A percentile compares a stretch with the other conserved stretches of the same genome.
Conservation (phyloP, 2,329 filamentous ascomycete species). For the Arthrobotrys musiformis region DNA sequence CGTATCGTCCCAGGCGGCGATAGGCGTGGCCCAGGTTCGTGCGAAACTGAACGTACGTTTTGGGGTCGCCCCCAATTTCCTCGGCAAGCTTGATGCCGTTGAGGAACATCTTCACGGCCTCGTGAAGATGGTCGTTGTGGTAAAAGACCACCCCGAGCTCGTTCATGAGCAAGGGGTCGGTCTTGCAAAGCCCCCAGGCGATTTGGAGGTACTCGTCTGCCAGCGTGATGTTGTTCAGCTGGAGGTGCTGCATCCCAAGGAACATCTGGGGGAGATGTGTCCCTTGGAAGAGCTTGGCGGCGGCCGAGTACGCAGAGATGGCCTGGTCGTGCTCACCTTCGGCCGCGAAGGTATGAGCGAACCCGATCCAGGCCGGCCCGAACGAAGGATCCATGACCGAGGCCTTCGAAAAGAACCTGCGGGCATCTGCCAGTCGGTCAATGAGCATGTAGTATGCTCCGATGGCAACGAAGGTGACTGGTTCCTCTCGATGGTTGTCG, state of each 20-base stretch:
- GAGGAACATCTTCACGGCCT: constrained; percentile 80
- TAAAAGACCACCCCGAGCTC: constrained; percentile 97
- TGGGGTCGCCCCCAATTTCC: constrained; percentile 82
- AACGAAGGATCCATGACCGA: constrained; percentile 98
- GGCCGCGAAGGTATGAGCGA: constrained; percentile 96
- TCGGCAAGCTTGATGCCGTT: constrained; percentile 80
- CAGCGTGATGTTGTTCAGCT: constrained; percentile 91
- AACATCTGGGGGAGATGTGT: constrained; percentile 96
- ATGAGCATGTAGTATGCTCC: constrained; percentile 94
- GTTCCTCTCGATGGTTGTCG: constrained; percentile 88
- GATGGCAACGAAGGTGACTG: constrained; percentile 92
- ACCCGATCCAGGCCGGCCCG: constrained; percentile 97
- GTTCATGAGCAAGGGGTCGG: constrained; percentile 89
- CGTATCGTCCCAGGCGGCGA: constrained; percentile 75
- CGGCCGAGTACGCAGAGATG: constrained; percentile 96
- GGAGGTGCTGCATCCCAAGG: constrained; percentile 97
- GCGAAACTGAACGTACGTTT: constrained; percentile 83
- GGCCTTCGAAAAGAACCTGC: constrained; percentile 95
- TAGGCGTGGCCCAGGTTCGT: constrained; percentile 91
- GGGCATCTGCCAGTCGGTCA: constrained; percentile 88
- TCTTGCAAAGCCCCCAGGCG: constrained; percentile 82
- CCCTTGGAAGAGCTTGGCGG: constrained; percentile 92
- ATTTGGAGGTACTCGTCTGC: constrained; percentile 95
- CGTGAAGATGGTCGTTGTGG: constrained; percentile 81
- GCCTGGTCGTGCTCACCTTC: constrained; percentile 98